Conservation (phyloP, 2,329 filamentous ascomycete genomes). For the Fusarium decemcellulare region DNA sequence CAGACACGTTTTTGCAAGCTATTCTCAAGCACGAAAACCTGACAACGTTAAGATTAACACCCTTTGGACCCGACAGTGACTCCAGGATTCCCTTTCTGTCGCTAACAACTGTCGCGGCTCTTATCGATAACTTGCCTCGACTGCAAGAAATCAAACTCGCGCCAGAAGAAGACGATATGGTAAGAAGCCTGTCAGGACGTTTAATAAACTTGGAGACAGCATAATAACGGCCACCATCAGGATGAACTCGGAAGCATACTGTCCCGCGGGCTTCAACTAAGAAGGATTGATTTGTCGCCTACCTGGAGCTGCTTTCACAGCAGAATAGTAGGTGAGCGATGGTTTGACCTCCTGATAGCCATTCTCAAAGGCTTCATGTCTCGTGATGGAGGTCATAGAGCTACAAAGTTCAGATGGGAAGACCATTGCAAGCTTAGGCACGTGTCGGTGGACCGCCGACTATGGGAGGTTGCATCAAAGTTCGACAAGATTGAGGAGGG, state of each 20-base stretch:
- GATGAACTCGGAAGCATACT: slow-evolving; percentile 23
- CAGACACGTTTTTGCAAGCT: slow-evolving; percentile 18
- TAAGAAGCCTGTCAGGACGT: background rate
- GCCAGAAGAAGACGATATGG: slow-evolving; percentile 13
- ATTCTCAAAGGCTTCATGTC: slow-evolving; percentile 16
- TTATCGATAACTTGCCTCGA: slow-evolving; percentile 23
- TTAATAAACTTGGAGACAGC: no score
- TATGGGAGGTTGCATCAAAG: slow-evolving; percentile 27
- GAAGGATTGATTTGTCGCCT: background rate
- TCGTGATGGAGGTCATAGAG: no score
- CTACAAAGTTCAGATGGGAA: slow-evolving; percentile 25
- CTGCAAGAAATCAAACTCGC: slow-evolving; percentile 27
- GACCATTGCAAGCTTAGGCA: slow-evolving; percentile 19
- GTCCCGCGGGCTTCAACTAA: slow-evolving; percentile 15
- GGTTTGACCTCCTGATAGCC: background rate
- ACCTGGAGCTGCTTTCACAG: slow-evolving; percentile 8
- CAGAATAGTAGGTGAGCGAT: background rate
- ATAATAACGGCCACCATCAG: slow-evolving; percentile 2
- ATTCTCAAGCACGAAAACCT: slow-evolving; percentile 36
- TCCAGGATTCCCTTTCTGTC: slow-evolving; percentile 23
- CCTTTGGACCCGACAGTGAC: background rate
- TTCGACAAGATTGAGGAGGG: slow-evolving; percentile 19
- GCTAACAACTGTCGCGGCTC: slow-evolving; percentile 6
- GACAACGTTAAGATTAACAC: slow-evolving; percentile 17
- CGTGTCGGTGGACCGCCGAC: background rate